Base-by-base conservation (phyloP, 768 basidiomycete genomes). In the Rhodocollybia butyracea region DNA sequence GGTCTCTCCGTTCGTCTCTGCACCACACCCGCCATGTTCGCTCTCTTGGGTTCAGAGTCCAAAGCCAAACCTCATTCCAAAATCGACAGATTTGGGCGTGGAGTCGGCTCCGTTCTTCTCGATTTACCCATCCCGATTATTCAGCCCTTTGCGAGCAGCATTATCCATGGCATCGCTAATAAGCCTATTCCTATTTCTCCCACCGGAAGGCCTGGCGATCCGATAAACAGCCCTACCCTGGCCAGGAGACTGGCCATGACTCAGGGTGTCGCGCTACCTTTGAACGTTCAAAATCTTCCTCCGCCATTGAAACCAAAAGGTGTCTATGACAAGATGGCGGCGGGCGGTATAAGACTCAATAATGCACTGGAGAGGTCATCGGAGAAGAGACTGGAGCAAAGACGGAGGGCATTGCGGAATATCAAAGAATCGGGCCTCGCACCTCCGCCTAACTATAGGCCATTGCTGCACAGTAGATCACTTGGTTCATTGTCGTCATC, bases 1-100 rank as follows among this genome's bases (percentile, higher is more conserved):
- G 65, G 65, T 21, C 57, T 66, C 10, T 57, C 54, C 2, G 65
- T 63, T 27, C 64, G 64, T 34, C 45, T 66, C 31, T 65, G 62
- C 50, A 64, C 60, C 17, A 57, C 64, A 3, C 51, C 60, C 1
- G 65, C 63, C 36, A 59, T 66, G 65, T 58, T 63, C 15, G 56
- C 59, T 13, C 57, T 63, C 50, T 27, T 45, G 13, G 36, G 51
- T 15, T 48, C 58, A 1, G n/a, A n/a, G n/a, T 41, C 55, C 27
- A 39, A 55, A 36, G 30, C 53, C 17, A 32, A 46, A 11, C 7
- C 36, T 1, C 27, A 22, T 24, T 29, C 61, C 6, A 59, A 60
- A 19, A 38, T 60, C 15, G 55, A 54, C 26, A 53, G 55, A 46
- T 15, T 61, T 42, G 61, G 61, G 26, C 56, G 63, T 26, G 54